Evolutionary conservation across 148 eudicot genomes (phyloP), one percentile per base, ranked within the genome.

Genomic region (Camellia granthamiana): DNA sequence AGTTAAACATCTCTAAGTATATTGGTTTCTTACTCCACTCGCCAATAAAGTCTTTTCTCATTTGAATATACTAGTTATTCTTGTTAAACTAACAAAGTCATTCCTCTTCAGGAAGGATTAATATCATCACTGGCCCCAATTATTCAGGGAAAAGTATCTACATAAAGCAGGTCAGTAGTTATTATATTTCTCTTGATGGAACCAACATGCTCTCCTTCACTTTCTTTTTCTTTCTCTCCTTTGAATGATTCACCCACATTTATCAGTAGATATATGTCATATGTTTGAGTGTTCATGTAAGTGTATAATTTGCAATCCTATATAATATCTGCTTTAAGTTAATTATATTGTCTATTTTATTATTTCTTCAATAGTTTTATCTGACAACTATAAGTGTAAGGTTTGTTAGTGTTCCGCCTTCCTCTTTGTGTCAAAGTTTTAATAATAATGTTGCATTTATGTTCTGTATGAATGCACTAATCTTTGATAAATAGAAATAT

Each of bases 81-180:
- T 56, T 56, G 8, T 49, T 46, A 77, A 13, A 56, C 69, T 76
- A 56, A 74, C 72, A 41, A 61, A 56, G 49, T 83, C 21, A 2
- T 71, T 47, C 84, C 43, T 85, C 80, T 72, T 78, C 97, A 96
- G 99, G 99, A 88, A 92, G 91, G 38, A 88, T 92, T 81, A 84
- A 85, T 83, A 92, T 96, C 87, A 96, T 96, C 78, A 92, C 94
- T 18, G 99, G 99, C 49, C 99, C 99, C 51, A 96, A 96, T 84
- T 96, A 91, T 87, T 96, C 99, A 80, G 99, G 99, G 79, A 96
- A 96, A 87, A 96, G 98, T 83, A 92, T 96, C 84, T 96, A 93
- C 67, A 83, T 96, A 83, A 96, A 96, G 88, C 99, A 96, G 98
- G 99, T 94, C 42, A 65, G 84, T 79, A 69, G 43, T 68, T 74